Percentiles rank a stretch among this genome's conserved stretches.
These are phyloP conservation scores for Planoprotostelium fungivorum DNA, from an alignment of 78 protist genomes.

Conservation along the genomic window DNA sequence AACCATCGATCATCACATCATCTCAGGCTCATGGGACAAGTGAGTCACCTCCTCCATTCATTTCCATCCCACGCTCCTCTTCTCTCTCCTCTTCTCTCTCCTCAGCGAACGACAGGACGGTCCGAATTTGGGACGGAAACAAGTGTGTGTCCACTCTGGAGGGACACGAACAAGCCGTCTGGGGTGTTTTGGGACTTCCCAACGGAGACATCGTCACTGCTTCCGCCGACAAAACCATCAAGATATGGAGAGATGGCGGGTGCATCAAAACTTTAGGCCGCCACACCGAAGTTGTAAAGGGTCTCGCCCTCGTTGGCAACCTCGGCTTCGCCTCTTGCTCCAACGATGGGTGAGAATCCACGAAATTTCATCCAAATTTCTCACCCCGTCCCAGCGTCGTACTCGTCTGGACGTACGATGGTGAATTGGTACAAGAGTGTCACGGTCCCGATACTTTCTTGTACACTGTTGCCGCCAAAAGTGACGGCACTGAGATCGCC, in stretches of 20 bases:
- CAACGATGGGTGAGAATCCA: conserved; percentile 23
- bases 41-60: conserved; percentile 6
- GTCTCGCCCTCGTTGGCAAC: conserved; percentile 56
- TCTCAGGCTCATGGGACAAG: conserved; percentile 65
- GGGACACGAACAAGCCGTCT: conserved; percentile 67
- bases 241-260: conserved; percentile 42
- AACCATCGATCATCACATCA: conserved; percentile 29
- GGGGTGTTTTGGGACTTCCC: conserved; percentile 63
- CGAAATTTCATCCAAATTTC: not conserved
- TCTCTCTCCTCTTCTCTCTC: not conserved
- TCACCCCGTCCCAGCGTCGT: conserved; percentile 1
- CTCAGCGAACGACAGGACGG: conserved; percentile 11
- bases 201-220: conserved; percentile 60
- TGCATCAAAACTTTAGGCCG: conserved; percentile 15
- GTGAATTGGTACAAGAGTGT: conserved; percentile 24
- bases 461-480: conserved; percentile 36
- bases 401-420: conserved; percentile 53
- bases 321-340: conserved; percentile 53
- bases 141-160: conserved; percentile 34
- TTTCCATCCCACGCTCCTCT: not conserved
- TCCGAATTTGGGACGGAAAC: conserved; percentile 44
- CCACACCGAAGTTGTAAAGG: conserved; percentile 79
- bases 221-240: conserved; percentile 71
- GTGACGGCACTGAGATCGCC: conserved; percentile 31
- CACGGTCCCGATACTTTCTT: conserved; percentile 30